Base-by-base conservation (phyloP, 495 filamentous ascomycete genomes). In the Trichoderma reesei region DNA sequence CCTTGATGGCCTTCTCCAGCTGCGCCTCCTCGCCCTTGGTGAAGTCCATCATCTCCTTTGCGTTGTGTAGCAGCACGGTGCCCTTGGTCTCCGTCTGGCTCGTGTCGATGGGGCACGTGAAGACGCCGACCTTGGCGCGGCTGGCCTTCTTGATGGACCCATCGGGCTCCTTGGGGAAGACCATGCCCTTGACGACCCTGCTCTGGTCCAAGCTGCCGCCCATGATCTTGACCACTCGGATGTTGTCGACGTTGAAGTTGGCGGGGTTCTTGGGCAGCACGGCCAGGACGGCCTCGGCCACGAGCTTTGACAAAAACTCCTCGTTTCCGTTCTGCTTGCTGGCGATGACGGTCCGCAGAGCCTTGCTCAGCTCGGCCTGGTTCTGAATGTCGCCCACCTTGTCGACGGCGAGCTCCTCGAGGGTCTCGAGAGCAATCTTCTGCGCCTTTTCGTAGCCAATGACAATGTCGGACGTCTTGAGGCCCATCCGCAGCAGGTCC, bases 171-270 rank as follows among this genome's bases (percentile, higher is more conserved):
- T 94, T 85, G 65, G 89, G 86, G 73, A 99, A 97, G 37, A 99
- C 95, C 95, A 99, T 99, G 69, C 95, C 95, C 82, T 89, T 96
- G 41, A 99, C 89, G 31, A 99, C 94, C 66, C 86, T 85, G 71
- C 90, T 94, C 76, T 98, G 92, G 71, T 91, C 90, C 71, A 98
- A 80, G 72, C 87, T 90, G 65, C 95, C 94, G 67, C 95, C 95
- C 95, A 99, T 97, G 69, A 99, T 98, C 81, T 99, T 99, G 65
- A 99, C 95, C 65, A 99, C 95, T 60, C 95, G 91, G 67, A 99
- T 86, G 72, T 98, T 99, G 81, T 99, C 95, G 68, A 99, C 95
- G 77, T 98, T 99, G 81, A 99, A 99, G 80, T 97, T 96, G 72
- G 80, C 74, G n/a, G 95, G 89, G 79, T 98, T 95, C 80, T 96